A percentile compares a stretch with the other conserved stretches of the same genome.
Evolutionary conservation across 2,329 filamentous ascomycete species (phyloP).

Genomic region (Aspergillus amoenus): DNA sequence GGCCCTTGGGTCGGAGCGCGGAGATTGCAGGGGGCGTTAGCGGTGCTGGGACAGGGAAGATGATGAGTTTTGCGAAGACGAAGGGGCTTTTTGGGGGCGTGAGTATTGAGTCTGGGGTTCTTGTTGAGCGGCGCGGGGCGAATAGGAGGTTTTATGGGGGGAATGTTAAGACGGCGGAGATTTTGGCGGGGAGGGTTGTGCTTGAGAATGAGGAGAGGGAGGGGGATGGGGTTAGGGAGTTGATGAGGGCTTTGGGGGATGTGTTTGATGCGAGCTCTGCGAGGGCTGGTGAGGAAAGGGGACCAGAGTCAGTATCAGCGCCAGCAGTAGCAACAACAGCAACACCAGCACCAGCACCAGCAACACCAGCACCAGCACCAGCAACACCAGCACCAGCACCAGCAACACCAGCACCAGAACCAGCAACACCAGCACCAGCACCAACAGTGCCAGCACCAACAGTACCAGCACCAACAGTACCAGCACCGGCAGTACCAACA

Average conservation of each 20-base stretch:
- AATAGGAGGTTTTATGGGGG: constrained; percentile 92
- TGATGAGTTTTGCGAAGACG: constrained; percentile 96
- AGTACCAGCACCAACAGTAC: too few species aligned
- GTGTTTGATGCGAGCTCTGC: background rate
- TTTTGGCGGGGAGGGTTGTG: constrained; percentile 74
- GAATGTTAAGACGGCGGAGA: constrained; percentile 72
- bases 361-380: too few species aligned
- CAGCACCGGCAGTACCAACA: too few species aligned
- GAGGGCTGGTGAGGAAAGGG: too few species aligned
- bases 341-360: background rate
- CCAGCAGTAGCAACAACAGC: background rate
- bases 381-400: background rate
- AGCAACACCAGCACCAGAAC: background rate
- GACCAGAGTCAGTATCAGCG: background rate
- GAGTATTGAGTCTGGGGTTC: constrained; percentile 81
- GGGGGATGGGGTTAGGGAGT: constrained; percentile 70
- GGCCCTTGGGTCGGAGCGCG: constrained; percentile 87
- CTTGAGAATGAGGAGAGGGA: constrained; percentile 68
- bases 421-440: background rate
- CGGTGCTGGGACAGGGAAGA: constrained; percentile 76
- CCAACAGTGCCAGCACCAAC: too few species aligned
- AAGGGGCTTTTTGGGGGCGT: constrained; percentile 95
- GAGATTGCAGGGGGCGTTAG: constrained; percentile 90
- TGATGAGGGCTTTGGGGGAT: constrained; percentile 79
- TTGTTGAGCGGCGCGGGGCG: constrained; percentile 89